These are phyloP conservation scores for Euphorbia lathyris DNA, from an alignment of 345 rosid genomes.

Conservation along the genomic window DNA sequence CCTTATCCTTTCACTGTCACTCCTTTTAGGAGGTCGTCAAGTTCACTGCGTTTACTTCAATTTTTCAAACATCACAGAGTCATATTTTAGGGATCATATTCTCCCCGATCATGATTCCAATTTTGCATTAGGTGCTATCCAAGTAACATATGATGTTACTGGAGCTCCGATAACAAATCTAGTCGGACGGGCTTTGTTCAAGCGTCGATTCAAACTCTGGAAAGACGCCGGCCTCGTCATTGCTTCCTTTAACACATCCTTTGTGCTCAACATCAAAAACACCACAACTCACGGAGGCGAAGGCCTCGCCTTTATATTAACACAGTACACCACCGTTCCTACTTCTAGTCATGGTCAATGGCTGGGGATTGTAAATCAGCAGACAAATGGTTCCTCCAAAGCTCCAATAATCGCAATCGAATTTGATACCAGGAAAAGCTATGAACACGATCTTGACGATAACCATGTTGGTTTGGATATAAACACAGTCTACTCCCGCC, in stretches of 20 bases:
- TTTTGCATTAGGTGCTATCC: slow-evolving; percentile 35
- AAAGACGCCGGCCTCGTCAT: slow-evolving; percentile 3
- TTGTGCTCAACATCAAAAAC: slow-evolving; percentile 42
- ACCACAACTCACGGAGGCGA: slow-evolving; percentile 55
- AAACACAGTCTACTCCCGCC: slow-evolving; percentile 38
- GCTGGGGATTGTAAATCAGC: slow-evolving; percentile 57
- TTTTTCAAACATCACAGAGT: slow-evolving; percentile 24
- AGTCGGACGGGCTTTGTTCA: slow-evolving; percentile 45
- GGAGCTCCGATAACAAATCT: slow-evolving; percentile 21
- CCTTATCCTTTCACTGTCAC: neutral
- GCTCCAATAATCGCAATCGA: slow-evolving; percentile 55
- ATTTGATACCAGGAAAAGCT: slow-evolving; percentile 64
- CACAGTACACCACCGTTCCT: slow-evolving; percentile 29
- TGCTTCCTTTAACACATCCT: slow-evolving; percentile 53
- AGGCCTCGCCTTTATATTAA: slow-evolving; percentile 64
- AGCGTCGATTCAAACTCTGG: slow-evolving; percentile 41
- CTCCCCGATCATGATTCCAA: neutral
- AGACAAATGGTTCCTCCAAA: slow-evolving; percentile 19
- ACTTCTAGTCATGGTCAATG: slow-evolving; percentile 50
- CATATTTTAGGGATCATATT: neutral
- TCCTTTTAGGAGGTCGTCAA: slow-evolving; percentile 18
- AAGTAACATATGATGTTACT: slow-evolving; percentile 50
- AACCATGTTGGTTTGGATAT: slow-evolving; percentile 70
- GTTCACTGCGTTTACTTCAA: slow-evolving; percentile 32
- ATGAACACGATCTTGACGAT: slow-evolving; percentile 43